These are phyloP conservation scores for Alloascoidea africana DNA, from an alignment of 805 yeast genomes.

Conservation along the genomic window DNA sequence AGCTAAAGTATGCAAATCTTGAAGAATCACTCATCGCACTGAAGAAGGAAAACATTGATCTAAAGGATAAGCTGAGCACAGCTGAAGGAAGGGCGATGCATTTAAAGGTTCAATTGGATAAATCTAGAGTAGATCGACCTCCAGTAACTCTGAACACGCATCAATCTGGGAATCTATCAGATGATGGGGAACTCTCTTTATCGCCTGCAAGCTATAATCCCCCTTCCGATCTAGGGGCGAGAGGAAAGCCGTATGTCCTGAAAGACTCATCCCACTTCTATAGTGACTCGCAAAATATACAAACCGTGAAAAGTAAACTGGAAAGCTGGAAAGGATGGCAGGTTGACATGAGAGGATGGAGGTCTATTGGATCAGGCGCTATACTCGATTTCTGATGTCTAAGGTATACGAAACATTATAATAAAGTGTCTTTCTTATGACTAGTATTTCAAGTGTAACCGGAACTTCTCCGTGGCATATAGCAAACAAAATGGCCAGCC, in stretches of 20 bases:
- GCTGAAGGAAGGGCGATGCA: neutral
- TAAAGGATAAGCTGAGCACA: neutral
- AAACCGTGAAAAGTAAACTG: conserved; percentile 22
- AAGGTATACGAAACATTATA: no score
- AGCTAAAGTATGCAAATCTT: neutral
- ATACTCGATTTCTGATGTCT: conserved; percentile 23
- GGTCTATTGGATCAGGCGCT: conserved; percentile 54
- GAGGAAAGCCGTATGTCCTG: no score
- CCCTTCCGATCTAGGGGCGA: neutral
- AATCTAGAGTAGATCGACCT: neutral
- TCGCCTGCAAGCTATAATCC: neutral
- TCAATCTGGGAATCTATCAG: no score
- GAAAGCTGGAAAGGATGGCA: conserved; percentile 75
- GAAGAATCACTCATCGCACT: neutral
- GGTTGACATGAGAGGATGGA: conserved; percentile 77
- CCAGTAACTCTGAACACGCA: neutral
- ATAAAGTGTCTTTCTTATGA: no score
- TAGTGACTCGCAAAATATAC: neutral
- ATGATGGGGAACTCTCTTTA: neutral
- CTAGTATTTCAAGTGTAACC: no score
- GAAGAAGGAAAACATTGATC: neutral
- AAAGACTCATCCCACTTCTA: neutral
- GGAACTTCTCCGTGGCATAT: no score
- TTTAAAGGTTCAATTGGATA: neutral
- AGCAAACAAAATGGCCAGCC: no score